phyloP scores from a whole-genome alignment of 345 rosid genomes.

The Xanthoceras sorbifolium region DNA sequence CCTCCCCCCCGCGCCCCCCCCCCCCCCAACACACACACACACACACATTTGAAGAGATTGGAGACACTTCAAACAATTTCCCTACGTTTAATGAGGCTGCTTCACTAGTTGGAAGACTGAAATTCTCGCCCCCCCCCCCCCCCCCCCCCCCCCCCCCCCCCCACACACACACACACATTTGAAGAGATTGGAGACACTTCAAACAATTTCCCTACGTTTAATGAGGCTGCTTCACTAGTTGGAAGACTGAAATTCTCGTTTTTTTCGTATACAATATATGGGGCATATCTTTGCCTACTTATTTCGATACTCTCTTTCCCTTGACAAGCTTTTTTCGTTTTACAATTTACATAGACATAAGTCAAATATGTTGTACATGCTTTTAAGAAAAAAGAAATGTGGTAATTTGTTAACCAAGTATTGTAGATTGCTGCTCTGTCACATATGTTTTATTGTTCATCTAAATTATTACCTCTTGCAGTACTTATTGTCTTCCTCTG shows the following conservation, averaged over 20 bases:
- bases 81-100: background rate
- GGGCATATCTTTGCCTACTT: background rate
- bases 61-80: background rate
- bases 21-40: too few species aligned
- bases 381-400: background rate
- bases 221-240: background rate
- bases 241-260: background rate
- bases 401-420: background rate
- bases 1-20: too few species aligned
- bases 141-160: too few species aligned
- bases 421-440: background rate
- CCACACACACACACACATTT: background rate
- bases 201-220: background rate
- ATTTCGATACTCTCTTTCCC: background rate
- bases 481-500: slow-evolving; percentile 15
- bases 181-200: background rate
- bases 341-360: background rate
- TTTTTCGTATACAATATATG: background rate
- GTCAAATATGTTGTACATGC: background rate
- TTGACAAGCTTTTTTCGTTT: background rate
- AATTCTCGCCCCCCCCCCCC: too few species aligned
- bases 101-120: slow-evolving; percentile 1
- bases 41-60: background rate
- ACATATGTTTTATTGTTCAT: background rate
- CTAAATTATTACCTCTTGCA: background rate